Base-by-base conservation (phyloP, 2,329 filamentous ascomycete species). In the Trichoderma arundinaceum region DNA sequence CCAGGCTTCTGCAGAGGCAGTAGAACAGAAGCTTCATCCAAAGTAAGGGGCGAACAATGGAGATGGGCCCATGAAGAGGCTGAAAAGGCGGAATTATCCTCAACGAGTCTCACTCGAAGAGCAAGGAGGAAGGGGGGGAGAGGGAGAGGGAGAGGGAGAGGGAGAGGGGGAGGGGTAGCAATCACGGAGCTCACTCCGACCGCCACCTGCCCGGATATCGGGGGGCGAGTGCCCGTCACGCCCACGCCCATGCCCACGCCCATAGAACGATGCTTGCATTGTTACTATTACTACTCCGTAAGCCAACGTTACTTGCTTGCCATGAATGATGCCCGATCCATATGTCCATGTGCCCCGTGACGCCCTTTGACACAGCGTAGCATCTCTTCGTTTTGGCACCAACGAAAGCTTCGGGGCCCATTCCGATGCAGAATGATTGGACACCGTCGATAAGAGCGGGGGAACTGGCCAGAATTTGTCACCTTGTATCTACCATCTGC, bases 351-450 rank as follows among this genome's bases (percentile, higher is more conserved):
- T 9, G 33, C 33, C 41, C 54, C 56, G 48, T 65, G 54, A 59
- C 46, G 17, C 28, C 13, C 9, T 44, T 52, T 38, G 19, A 17
- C 32, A 35, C 54, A 48, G 59, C 22, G 41, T 46, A 35, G 8
- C 17, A 51, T 44, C 46, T 53, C 39, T 53, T 60, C 7, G 33
- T 12, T 39, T 39, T 51, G 10, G 19, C 35, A 38, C 58, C 57
- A 62, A 56, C 64, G 41, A 49, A 48, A 19, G 19, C 46, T 33
- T 62, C 49, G 64, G 58, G 64, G 28, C 43, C 33, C 49, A 48
- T 66, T 59, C 57, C 39, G 57, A 38, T 2, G 7, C 17, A 39
- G 15, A 35, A 22, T 41, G 46, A 65, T 65, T 65, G 64, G 64
- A 62, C 57, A 61, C 64, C 64, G 57, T 56, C 28, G 6, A 43